Conservation (phyloP, 164 flowering plant genomes). For the Pachysandra terminalis region DNA sequence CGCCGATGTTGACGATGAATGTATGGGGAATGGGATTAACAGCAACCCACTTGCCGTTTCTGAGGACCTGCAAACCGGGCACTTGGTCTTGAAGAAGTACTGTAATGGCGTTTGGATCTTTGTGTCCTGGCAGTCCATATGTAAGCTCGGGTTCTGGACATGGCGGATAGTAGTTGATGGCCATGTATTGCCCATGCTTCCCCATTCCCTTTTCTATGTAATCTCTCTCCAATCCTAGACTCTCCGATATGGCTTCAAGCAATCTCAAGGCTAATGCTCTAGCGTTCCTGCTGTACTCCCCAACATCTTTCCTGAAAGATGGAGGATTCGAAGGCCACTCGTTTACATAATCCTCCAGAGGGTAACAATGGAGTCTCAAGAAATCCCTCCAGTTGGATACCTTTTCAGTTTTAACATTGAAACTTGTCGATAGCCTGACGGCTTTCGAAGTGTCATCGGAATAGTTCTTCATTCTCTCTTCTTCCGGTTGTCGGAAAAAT, state of each 20-base stretch:
- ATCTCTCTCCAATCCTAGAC: constrained; percentile 48
- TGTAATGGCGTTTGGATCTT: constrained; percentile 60
- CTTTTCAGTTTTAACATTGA: constrained; percentile 54
- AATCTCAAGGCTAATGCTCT: constrained; percentile 39
- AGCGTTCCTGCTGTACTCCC: constrained; percentile 35
- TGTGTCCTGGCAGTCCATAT: constrained; percentile 62
- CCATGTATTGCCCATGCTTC: constrained; percentile 68
- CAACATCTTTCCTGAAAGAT: constrained; percentile 48
- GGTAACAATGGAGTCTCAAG: constrained; percentile 66
- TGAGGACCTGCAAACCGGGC: constrained; percentile 57
- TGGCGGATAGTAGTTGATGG: constrained; percentile 69
- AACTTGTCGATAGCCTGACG: constrained; percentile 56
- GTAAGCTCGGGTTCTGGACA: constrained; percentile 79
- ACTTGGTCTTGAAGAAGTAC: constrained; percentile 64
- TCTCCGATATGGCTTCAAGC: constrained; percentile 61
- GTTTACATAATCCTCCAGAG: constrained; percentile 41
- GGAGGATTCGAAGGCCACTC: constrained; percentile 66
- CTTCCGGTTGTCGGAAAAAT: constrained; percentile 52
- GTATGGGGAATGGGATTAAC: constrained; percentile 55
- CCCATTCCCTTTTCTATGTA: constrained; percentile 34
- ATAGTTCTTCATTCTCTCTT: constrained; percentile 53
- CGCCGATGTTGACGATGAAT: constrained; percentile 72
- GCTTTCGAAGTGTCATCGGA: constrained; percentile 52
- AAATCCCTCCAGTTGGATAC: constrained; percentile 68
- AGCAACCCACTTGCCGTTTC: constrained; percentile 50